These are phyloP conservation scores for Agrocybe praecox DNA, from an alignment of 768 basidiomycete genomes.

Conservation along the genomic window DNA sequence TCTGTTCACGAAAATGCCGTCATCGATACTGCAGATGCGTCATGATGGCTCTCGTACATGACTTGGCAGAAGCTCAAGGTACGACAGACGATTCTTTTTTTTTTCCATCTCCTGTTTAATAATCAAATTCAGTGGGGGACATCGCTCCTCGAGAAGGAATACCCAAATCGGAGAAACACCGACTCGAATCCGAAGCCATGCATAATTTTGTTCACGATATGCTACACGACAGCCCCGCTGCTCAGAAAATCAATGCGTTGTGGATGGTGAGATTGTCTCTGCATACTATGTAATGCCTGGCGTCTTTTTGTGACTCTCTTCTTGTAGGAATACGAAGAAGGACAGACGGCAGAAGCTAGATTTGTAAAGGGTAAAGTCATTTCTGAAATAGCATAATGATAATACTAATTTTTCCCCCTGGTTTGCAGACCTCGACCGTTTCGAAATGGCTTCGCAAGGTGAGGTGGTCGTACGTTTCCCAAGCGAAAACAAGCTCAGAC, in stretches of 20 bases:
- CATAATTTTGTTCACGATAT: conserved; percentile 86
- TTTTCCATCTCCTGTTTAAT: too few species aligned
- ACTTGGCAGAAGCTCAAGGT: conserved; percentile 96
- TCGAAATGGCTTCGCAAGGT: conserved; percentile 91
- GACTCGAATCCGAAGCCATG: conserved; percentile 88
- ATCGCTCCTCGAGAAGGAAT: conserved; percentile 91
- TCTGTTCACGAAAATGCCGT: not conserved
- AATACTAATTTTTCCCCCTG: not conserved
- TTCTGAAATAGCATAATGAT: not conserved
- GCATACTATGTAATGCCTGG: not conserved
- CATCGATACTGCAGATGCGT: conserved; percentile 55
- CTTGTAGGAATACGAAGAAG: conserved; percentile 81
- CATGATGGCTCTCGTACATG: conserved; percentile 91
- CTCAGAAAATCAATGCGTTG: conserved; percentile 64
- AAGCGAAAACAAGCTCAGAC: not conserved
- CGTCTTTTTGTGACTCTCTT: not conserved
- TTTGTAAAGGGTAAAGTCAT: conserved; percentile 75
- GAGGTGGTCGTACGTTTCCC: not conserved
- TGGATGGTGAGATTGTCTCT: conserved; percentile 57
- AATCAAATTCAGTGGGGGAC: conserved; percentile 72
- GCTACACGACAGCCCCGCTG: conserved; percentile 76
- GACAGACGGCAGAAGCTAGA: conserved; percentile 68
- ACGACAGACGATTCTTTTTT: not conserved
- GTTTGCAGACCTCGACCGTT: conserved; percentile 73
- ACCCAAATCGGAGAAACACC: conserved; percentile 75